Evolutionary conservation across 140 eudicot genomes (phyloP).

Genomic region (Flaveria floridana): DNA sequence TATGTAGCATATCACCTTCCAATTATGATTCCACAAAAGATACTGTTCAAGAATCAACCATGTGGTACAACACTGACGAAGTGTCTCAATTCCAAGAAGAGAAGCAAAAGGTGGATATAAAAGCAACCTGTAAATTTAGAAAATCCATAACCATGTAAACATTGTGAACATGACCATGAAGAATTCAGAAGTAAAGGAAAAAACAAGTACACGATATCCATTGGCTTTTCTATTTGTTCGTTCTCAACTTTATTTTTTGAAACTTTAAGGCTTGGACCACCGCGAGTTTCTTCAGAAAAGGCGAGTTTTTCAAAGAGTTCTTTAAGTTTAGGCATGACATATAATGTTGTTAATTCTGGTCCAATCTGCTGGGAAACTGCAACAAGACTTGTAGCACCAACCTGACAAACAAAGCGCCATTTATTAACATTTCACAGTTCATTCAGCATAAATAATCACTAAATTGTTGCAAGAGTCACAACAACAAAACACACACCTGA

Average conservation of each 20-base stretch:
- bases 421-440: neutral
- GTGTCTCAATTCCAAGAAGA: conserved; percentile 94
- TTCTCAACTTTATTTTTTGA: conserved; percentile 41
- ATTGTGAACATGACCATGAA: conserved; percentile 17
- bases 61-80: conserved; percentile 88
- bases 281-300: conserved; percentile 68
- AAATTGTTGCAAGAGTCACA: neutral
- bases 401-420: conserved; percentile 42
- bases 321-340: conserved; percentile 86
- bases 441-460: neutral
- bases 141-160: conserved; percentile 15
- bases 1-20: conserved; percentile 61
- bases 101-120: conserved; percentile 91
- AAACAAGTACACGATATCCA: conserved; percentile 87
- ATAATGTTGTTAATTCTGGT: conserved; percentile 76
- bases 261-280: conserved; percentile 40
- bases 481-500: conserved; percentile 55
- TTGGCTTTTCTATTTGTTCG: conserved; percentile 49
- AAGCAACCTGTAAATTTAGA: conserved; percentile 56
- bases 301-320: conserved; percentile 84
- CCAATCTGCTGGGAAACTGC: conserved; percentile 90
- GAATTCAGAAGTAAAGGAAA: neutral
- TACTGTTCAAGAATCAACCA: conserved; percentile 97
- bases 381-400: conserved; percentile 76
- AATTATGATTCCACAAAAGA: conserved; percentile 71